Base-by-base conservation (phyloP, 257 asterid species). In the Jacaranda mimosifolia region DNA sequence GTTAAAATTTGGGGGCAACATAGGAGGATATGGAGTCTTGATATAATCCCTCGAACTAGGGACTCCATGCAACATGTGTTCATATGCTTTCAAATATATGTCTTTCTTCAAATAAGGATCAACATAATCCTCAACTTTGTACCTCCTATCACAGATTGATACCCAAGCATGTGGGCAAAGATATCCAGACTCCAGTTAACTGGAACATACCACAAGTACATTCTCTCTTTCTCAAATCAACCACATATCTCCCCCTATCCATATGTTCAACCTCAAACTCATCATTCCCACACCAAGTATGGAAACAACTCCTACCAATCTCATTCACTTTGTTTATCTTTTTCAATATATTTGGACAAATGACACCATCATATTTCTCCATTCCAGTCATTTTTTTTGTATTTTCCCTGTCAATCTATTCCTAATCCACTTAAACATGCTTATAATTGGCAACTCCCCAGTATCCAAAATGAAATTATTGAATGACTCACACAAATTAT, bases 401-500 rank as follows among this genome's bases (percentile, higher is more conserved):
- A 17, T 56, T 56, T 35, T 56, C 63, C 4, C 32, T 3, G 3
- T 49, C 4, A 9, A 9, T 42, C 0, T 42, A 42, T 42, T 42
- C 8, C 6, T 42, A 10, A 56, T 18, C 4, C 17, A 56, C 13
- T 56, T 35, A 56, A 56, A 56, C 35, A n/a, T n/a, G 9, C 35
- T n/a, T 17, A 56, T 56, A 49, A 14, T 10, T 9, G 56, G 4
- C 56, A 49, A 10, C n/a, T 49, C 56, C 9, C 56, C 0, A 1
- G 56, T 4, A 9, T 10, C n/a, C n/a, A 49, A 14, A 9, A 49
- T 49, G 4, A 49, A 9, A 0, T 49, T 56, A 12, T 56, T 60
- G 67, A 60, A 26, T 21, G 42, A 60, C 42, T 60, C 43, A 35
- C 67, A 60, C 43, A 60, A 19, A 13, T 60, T 60, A 19, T 60